A percentile compares a stretch with the other conserved stretches of the same genome.
Conservation (phyloP, 805 yeast species). For the Starmerella vitae region DNA sequence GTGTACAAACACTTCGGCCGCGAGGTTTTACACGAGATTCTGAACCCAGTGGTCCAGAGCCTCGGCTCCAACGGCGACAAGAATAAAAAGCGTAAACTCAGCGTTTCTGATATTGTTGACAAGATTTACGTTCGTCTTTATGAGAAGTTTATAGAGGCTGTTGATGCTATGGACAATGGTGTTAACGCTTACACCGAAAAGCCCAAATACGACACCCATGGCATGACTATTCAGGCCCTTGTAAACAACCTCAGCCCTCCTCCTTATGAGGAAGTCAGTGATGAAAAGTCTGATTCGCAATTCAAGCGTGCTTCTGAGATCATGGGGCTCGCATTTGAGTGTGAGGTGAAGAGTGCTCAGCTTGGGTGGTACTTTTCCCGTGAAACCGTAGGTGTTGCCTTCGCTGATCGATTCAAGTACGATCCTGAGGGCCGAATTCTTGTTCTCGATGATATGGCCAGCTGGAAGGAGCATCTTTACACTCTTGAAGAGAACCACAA, state of each 20-base stretch:
- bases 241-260: constrained; percentile 72
- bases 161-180: constrained; percentile 93
- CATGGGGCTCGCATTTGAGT: constrained; percentile 71
- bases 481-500: constrained; percentile 38
- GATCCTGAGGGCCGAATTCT: constrained; percentile 63
- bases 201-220: constrained; percentile 56
- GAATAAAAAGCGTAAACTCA: constrained; percentile 23
- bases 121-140: constrained; percentile 65
- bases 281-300: constrained; percentile 45
- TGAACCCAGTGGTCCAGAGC: neutral
- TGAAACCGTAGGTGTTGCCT: constrained; percentile 57
- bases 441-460: constrained; percentile 62
- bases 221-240: constrained; percentile 63
- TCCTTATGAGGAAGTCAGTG: constrained; percentile 61
- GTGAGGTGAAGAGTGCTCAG: constrained; percentile 56
- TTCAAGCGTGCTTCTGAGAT: constrained; percentile 60
- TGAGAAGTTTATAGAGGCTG: constrained; percentile 72
- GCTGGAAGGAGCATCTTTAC: constrained; percentile 87
- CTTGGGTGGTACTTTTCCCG: constrained; percentile 88
- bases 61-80: neutral
- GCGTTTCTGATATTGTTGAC: constrained; percentile 38
- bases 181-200: constrained; percentile 44
- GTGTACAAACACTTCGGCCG: constrained; percentile 53
- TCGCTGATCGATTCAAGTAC: constrained; percentile 41
- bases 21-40: constrained; percentile 32